These are phyloP conservation scores for Xerophyta viscosa DNA, from an alignment of 106 monocot genomes.

Conservation along the genomic window DNA sequence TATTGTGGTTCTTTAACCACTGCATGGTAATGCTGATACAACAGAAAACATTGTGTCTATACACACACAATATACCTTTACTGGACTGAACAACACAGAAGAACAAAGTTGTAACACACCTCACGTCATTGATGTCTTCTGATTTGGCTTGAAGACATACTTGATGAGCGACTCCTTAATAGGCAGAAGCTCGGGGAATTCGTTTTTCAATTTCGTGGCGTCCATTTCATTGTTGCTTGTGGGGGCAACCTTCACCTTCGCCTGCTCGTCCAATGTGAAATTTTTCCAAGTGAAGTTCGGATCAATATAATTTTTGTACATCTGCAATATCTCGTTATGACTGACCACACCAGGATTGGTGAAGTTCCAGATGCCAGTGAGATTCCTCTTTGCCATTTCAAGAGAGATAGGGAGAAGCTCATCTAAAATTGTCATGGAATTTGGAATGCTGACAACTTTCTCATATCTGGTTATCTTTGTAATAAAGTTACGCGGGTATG, in stretches of 20 bases:
- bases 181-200: slow-evolving; percentile 39
- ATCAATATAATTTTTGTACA: slow-evolving; percentile 56
- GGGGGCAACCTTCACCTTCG: slow-evolving; percentile 56
- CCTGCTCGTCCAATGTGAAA: slow-evolving; percentile 50
- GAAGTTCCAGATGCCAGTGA: slow-evolving; percentile 67
- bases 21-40: too few species aligned
- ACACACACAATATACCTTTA: too few species aligned
- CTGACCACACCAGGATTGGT: slow-evolving; percentile 57
- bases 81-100: too few species aligned
- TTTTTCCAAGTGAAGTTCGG: slow-evolving; percentile 59
- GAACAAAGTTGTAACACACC: too few species aligned
- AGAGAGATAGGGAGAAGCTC: slow-evolving; percentile 54
- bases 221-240: slow-evolving; percentile 58
- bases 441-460: slow-evolving; percentile 45
- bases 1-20: too few species aligned
- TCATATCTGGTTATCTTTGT: slow-evolving; percentile 49
- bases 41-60: too few species aligned
- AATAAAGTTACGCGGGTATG: slow-evolving; percentile 56
- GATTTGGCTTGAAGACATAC: slow-evolving; percentile 42
- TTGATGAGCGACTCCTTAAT: slow-evolving; percentile 51
- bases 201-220: slow-evolving; percentile 31
- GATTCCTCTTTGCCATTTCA: slow-evolving; percentile 64
- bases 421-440: slow-evolving; percentile 61
- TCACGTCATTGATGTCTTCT: slow-evolving; percentile 35
- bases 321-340: slow-evolving; percentile 54